Conservation (phyloP, 2,329 filamentous ascomycete species). For the Stachybotrys chlorohalonatus region DNA sequence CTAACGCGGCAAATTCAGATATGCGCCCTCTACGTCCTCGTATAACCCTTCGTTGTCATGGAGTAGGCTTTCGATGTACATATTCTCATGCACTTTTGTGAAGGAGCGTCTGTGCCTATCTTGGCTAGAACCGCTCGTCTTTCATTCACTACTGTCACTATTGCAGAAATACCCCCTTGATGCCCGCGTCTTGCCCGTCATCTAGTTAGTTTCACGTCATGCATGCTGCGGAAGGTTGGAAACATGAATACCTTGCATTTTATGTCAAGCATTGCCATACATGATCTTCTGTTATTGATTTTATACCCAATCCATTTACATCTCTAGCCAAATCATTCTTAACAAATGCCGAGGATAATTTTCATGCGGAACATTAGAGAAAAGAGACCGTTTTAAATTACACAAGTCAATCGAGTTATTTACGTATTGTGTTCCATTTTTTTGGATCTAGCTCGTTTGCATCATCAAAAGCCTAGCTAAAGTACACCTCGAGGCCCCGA, state of each 20-base stretch:
- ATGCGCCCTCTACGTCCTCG: conserved; percentile 43
- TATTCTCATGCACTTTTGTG: neutral
- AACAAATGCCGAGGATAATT: too few relatives aligned
- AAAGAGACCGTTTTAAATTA: too few relatives aligned
- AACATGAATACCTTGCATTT: too few relatives aligned
- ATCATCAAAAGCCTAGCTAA: conserved; percentile 32
- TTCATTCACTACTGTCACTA: neutral
- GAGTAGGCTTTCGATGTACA: neutral
- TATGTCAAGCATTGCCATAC: too few relatives aligned
- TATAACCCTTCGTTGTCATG: conserved; percentile 18
- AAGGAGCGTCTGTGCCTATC: neutral
- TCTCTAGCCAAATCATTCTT: too few relatives aligned
- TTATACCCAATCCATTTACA: too few relatives aligned
- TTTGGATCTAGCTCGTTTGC: conserved; percentile 27
- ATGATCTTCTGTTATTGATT: too few relatives aligned
- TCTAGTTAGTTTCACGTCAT: too few relatives aligned
- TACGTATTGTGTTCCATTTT: neutral
- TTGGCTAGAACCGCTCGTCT: neutral
- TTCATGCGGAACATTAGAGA: too few relatives aligned
- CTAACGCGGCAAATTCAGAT: conserved; percentile 27
- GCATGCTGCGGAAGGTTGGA: too few relatives aligned
- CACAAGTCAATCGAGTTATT: neutral
- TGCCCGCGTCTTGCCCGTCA: too few relatives aligned
- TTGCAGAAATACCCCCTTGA: neutral
- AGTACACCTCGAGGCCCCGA: conserved; percentile 23